Evolutionary conservation across 192 early-diverging fungal genomes (phyloP).

Genomic region (Coemansia sp.): DNA sequence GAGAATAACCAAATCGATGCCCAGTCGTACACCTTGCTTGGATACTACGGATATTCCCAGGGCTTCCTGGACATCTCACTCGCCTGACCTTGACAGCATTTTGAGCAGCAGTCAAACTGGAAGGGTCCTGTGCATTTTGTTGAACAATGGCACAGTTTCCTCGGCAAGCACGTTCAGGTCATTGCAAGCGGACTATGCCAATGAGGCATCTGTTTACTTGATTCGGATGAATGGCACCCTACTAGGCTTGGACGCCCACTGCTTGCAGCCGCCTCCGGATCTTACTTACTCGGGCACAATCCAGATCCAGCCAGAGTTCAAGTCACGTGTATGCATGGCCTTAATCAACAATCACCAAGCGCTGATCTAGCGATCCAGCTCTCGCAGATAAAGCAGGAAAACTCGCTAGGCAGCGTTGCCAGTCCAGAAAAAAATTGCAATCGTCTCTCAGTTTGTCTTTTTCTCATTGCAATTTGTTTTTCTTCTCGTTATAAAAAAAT

Average conservation of each 20-base stretch:
- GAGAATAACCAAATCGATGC: background rate
- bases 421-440: constrained; percentile 1
- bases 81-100: background rate
- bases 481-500: background rate
- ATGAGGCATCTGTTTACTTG: background rate
- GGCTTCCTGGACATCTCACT: constrained; percentile 6
- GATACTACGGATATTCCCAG: constrained; percentile 9
- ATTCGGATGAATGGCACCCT: background rate
- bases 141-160: constrained; percentile 9
- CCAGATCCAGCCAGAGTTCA: background rate
- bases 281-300: background rate
- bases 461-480: background rate
- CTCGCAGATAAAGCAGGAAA: background rate
- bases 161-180: background rate
- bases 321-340: constrained; percentile 5
- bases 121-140: constrained; percentile 6
- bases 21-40: background rate
- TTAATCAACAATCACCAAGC: background rate
- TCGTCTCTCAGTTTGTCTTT: background rate
- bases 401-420: background rate
- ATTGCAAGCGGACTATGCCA: too few relatives aligned
- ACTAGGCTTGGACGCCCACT: background rate
- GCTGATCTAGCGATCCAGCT: background rate
- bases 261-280: background rate
- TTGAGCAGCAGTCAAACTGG: background rate